phyloP scores from a whole-genome alignment of 495 filamentous ascomycete species.

The Xylaria scruposa region DNA sequence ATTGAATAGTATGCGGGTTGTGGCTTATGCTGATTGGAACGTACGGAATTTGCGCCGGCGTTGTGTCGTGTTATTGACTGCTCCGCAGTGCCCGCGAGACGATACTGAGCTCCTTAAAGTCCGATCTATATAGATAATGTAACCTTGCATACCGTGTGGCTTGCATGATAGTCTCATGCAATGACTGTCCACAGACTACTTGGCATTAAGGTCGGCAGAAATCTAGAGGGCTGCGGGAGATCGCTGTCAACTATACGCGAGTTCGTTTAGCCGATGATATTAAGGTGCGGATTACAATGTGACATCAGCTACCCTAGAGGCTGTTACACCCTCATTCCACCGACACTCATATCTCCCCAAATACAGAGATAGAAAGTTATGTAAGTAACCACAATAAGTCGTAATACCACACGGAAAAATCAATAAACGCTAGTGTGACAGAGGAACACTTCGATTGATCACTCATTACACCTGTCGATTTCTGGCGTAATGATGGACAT shows the following conservation, averaged over 20 bases:
- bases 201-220: neutral
- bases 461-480: neutral
- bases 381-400: neutral
- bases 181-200: neutral
- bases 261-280: conserved; percentile 5
- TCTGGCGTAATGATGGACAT: neutral
- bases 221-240: neutral
- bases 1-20: neutral
- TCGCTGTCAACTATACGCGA: neutral
- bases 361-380: neutral
- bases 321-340: neutral
- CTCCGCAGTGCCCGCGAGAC: neutral
- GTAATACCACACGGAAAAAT: neutral
- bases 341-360: neutral
- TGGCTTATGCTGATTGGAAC: neutral
- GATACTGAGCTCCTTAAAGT: neutral
- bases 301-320: neutral
- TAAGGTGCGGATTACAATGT: neutral
- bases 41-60: neutral
- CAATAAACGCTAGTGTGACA: neutral
- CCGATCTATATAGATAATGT: conserved; percentile 12
- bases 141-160: neutral
- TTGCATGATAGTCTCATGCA: conserved; percentile 1
- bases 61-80: neutral
- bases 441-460: neutral